Evolutionary conservation across 2,329 filamentous ascomycete genomes (phyloP), one percentile per base, ranked within the genome.

Genomic region (Phoma herbarum): DNA sequence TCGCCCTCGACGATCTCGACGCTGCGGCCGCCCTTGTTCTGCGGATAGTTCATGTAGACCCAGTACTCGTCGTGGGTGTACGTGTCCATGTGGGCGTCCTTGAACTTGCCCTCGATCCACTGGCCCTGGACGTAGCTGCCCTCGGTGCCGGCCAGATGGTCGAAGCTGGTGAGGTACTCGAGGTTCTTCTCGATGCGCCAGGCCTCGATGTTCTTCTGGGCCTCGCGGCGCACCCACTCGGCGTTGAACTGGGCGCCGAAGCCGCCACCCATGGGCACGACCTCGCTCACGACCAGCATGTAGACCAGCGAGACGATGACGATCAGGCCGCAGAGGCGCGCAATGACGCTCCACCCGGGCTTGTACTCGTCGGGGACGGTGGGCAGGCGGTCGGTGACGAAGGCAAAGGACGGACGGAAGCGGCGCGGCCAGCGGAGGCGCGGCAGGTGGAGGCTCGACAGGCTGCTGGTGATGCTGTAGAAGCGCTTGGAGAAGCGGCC

Each of bases 131-230:
- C 91, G 69, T 90, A 93, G 79, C 96, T 94, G 46, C 95, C 95
- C 79, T 97, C 90, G 3, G 93, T 96, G n/a, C 95, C 95, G 2
- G 92, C 95, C 62, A 98, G 84, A 77, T 98, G 95, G 61, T 95
- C 91, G 74, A 91, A 97, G 55, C 85, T 86, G 4, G 92, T 94
- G 62, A 94, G 87, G 71, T 93, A 90, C 69, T 86, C 82, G 59
- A 97, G 79, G 57, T 91, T 90, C 39, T 91, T 88, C 63, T 87
- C 85, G 74, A 83, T 82, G 47, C 75, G 69, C 59, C 83, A 83
- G 53, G 86, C 82, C 70, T 96, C 89, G 64, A 96, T 86, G 67
- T 87, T 87, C 47, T 84, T 82, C 75, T 95, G 88, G 25, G 96
- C 85, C 77, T 90, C 91, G 57, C 86, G 82, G 55, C 92, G 87